Conservation (phyloP, 2,329 filamentous ascomycete species). For the Elsinoe fawcettii region DNA sequence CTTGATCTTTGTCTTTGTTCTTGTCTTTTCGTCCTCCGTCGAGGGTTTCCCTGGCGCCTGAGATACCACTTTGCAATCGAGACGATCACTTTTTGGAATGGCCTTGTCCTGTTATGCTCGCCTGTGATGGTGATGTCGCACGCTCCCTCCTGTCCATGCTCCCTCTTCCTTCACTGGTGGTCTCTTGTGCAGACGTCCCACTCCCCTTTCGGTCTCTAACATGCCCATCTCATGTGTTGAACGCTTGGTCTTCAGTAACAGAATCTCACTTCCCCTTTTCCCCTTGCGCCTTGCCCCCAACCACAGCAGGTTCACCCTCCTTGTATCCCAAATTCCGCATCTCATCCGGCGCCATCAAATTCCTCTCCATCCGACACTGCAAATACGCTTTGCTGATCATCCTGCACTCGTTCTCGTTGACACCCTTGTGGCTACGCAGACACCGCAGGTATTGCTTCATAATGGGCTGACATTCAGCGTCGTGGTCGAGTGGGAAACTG, state of each 20-base stretch:
- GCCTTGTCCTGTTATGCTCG: background rate
- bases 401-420: slow-evolving; percentile 81
- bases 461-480: slow-evolving; percentile 87
- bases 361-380: slow-evolving; percentile 88
- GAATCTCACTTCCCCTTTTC: slow-evolving; percentile 5
- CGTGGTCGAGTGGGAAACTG: slow-evolving; percentile 93
- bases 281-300: background rate
- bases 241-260: background rate
- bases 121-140: background rate
- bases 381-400: slow-evolving; percentile 82
- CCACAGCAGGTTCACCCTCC: slow-evolving; percentile 33
- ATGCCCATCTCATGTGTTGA: background rate
- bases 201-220: background rate
- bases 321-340: slow-evolving; percentile 87
- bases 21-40: background rate
- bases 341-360: slow-evolving; percentile 91
- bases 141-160: background rate
- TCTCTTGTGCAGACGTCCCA: background rate
- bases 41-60: slow-evolving; percentile 4
- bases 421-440: slow-evolving; percentile 72
- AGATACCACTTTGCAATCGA: slow-evolving; percentile 15
- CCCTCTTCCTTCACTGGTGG: background rate
- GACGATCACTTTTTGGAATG: background rate
- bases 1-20: background rate
- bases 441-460: slow-evolving; percentile 82